Base-by-base conservation (phyloP, 176 grass and related monocot species). In the Elaeis guineensis region DNA sequence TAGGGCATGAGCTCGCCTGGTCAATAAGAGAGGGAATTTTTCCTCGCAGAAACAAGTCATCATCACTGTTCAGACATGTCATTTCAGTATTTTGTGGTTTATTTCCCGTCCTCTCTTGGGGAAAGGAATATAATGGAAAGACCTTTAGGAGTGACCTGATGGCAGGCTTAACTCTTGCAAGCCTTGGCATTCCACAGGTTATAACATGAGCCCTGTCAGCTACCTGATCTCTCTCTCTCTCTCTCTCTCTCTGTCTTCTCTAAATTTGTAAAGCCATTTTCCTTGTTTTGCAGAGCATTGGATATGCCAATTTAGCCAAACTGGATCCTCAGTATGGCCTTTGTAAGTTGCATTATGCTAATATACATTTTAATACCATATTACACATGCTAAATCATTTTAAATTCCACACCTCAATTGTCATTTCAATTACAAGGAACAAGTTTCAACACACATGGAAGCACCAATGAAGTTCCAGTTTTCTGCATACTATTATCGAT, bases 101-200 rank as follows among this genome's bases (percentile, higher is more conserved):
- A 17, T 96, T 96, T 71, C 91, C 91, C 1, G 75, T 96, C 56
- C 78, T 96, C 71, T 72, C 79, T 52, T 96, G 91, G 91, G 91
- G 80, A 65, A 87, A 65, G 17, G 80, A 3, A 64, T 96, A 96
- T 67, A 75, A 57, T 57, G 58, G 84, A 57, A 80, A 85, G 75
- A 62, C 72, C 20, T 96, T 96, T 57, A 76, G 62, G 80, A 87
- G 86, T 72, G 91, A 96, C 58, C 20, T 96, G 23, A 87, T 96
- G 86, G 91, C 86, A 51, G 86, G 91, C 29, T 76, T 96, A 0
- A 96, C 91, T 52, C 91, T 96, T 71, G 91, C 91, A 7, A 96
- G 91, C 77, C 80, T 96, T 61, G 91, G 86, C 19, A 96, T 96
- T 51, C 91, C 91, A 16, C 91, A 96, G 86, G 86, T 90, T 73